These are phyloP conservation scores for Rhodomyrtus tomentosa DNA, from an alignment of 345 rosid genomes.

Conservation along the genomic window DNA sequence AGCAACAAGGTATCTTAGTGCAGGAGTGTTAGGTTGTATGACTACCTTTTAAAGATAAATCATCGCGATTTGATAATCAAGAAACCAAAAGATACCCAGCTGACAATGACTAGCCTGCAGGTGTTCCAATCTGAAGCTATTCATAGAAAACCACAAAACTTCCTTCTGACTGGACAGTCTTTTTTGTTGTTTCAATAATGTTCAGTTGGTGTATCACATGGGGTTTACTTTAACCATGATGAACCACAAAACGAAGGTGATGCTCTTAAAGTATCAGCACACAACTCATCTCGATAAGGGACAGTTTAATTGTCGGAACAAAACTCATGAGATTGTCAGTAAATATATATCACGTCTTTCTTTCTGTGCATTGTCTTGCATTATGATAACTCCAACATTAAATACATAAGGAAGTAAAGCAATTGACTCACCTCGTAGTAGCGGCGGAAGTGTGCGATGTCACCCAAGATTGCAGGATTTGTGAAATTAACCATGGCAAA, in stretches of 20 bases:
- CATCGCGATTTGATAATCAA: not conserved
- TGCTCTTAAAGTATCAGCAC: not conserved
- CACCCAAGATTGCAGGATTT: constrained; percentile 88
- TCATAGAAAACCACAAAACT: not conserved
- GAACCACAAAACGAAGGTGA: not conserved
- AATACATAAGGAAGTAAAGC: not conserved
- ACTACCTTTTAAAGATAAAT: not conserved
- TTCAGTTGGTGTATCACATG: not conserved
- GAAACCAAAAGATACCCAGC: not conserved
- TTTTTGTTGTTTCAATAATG: not conserved
- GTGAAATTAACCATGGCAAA: constrained; percentile 99
- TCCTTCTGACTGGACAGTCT: not conserved
- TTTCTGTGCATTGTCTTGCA: not conserved
- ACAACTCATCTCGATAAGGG: not conserved
- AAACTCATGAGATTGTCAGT: not conserved
- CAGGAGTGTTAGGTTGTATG: not conserved
- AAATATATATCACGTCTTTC: not conserved
- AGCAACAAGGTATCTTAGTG: not conserved
- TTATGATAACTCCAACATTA: not conserved
- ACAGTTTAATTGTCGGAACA: not conserved
- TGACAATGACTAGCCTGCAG: not conserved
- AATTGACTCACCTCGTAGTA: constrained; percentile 63
- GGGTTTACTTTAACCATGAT: not conserved
- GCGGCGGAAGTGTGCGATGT: constrained; percentile 79
- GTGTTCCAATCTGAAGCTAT: not conserved